These are phyloP conservation scores for Globisporangium emineosum DNA, from an alignment of 352 stramenopile genomes.

Conservation along the genomic window DNA sequence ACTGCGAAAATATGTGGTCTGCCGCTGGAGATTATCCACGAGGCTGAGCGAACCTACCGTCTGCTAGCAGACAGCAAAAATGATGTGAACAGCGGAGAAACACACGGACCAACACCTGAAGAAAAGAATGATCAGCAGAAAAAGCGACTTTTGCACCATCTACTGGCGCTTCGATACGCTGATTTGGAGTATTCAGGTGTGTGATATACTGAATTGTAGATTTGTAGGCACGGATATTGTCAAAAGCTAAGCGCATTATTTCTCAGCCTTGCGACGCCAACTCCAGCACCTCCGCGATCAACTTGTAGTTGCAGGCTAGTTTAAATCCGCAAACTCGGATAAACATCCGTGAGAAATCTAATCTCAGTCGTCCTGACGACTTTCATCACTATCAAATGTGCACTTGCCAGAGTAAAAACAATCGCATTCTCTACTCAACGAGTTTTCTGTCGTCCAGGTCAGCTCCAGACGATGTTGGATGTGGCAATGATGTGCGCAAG, in stretches of 20 bases:
- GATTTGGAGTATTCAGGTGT: conserved; percentile 58
- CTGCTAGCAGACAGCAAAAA: conserved; percentile 25
- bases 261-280: conserved; percentile 42
- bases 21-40: conserved; percentile 51
- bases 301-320: conserved; percentile 34
- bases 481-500: conserved; percentile 65
- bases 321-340: background rate
- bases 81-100: conserved; percentile 16
- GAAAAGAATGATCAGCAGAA: conserved; percentile 34
- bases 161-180: conserved; percentile 65
- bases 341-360: too few species aligned
- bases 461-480: conserved; percentile 60
- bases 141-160: conserved; percentile 53
- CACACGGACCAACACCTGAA: conserved; percentile 13
- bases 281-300: conserved; percentile 66
- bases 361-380: conserved; percentile 2
- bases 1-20: conserved; percentile 74
- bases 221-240: background rate
- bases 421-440: conserved; percentile 34
- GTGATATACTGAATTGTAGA: background rate
- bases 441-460: conserved; percentile 50
- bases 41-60: conserved; percentile 48
- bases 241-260: background rate
- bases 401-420: conserved; percentile 39
- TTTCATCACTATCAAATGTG: conserved; percentile 19